Evolutionary conservation across 768 basidiomycete genomes (phyloP).

Genomic region (Guyanaporus albipodus): DNA sequence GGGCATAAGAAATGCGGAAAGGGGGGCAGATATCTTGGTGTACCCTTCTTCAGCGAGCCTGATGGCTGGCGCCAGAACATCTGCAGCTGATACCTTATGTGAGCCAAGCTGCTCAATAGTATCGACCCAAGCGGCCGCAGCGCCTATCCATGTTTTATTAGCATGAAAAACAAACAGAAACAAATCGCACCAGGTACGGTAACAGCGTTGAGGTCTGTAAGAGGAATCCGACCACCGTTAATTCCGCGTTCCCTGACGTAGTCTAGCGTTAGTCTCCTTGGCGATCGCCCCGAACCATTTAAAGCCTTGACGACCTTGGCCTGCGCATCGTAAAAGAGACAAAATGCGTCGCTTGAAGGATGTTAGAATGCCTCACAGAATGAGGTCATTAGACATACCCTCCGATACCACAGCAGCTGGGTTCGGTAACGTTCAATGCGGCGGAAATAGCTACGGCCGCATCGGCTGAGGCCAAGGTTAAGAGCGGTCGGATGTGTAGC

Average conservation of each 20-base stretch:
- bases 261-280: slow-evolving; percentile 72
- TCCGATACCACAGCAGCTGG: slow-evolving; percentile 87
- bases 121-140: slow-evolving; percentile 95
- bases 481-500: not conserved
- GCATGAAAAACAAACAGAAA: not conserved
- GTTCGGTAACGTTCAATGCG: slow-evolving; percentile 90
- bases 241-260: slow-evolving; percentile 68
- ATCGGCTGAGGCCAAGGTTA: slow-evolving; percentile 52
- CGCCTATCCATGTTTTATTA: slow-evolving; percentile 46
- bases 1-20: not conserved
- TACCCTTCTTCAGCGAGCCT: slow-evolving; percentile 89
- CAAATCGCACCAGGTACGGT: slow-evolving; percentile 64
- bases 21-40: slow-evolving; percentile 9
- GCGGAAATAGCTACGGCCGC: slow-evolving; percentile 93
- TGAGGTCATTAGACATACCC: slow-evolving; percentile 46
- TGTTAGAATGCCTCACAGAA: slow-evolving; percentile 9
- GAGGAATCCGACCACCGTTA: slow-evolving; percentile 63
- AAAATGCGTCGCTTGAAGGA: slow-evolving; percentile 73
- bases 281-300: slow-evolving; percentile 90
- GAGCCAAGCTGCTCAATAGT: slow-evolving; percentile 81
- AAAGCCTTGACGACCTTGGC: slow-evolving; percentile 80
- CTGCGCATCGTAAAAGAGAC: slow-evolving; percentile 85
- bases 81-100: slow-evolving; percentile 54
- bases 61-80: slow-evolving; percentile 87
- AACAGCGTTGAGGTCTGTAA: slow-evolving; percentile 84